Percentiles rank a stretch among this genome's conserved stretches.
These are phyloP conservation scores for Penicillium roqueforti DNA, from an alignment of 495 filamentous ascomycete genomes.

Conservation along the genomic window DNA sequence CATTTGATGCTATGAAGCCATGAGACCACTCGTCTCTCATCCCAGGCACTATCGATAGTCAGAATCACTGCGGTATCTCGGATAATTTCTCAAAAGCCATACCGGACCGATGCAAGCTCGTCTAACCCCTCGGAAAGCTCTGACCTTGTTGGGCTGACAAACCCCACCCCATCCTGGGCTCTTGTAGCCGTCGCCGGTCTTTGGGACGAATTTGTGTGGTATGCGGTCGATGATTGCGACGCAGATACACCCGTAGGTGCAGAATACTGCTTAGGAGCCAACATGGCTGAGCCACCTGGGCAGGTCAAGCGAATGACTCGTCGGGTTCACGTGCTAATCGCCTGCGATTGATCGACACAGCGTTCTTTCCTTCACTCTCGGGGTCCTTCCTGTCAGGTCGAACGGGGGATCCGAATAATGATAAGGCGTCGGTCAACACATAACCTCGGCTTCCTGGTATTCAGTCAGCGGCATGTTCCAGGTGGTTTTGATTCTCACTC, in stretches of 20 bases:
- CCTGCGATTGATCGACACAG: constrained; percentile 1
- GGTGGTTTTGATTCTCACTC: neutral
- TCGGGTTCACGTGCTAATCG: neutral
- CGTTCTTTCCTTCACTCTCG: constrained; percentile 13
- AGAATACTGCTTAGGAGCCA: constrained; percentile 81
- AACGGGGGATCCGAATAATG: constrained; percentile 6
- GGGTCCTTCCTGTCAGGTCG: constrained; percentile 9
- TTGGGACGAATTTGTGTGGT: constrained; percentile 44
- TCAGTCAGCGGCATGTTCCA: constrained; percentile 11
- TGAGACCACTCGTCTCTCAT: constrained; percentile 83
- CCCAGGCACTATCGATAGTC: constrained; percentile 61
- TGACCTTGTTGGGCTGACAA: constrained; percentile 85
- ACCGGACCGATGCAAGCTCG: constrained; percentile 59
- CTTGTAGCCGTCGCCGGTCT: constrained; percentile 53
- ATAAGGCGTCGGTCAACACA: constrained; percentile 18
- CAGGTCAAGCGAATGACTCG: constrained; percentile 2
- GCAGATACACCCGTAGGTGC: constrained; percentile 57
- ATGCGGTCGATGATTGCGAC: constrained; percentile 48
- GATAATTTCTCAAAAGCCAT: constrained; percentile 11
- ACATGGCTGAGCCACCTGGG: constrained; percentile 63
- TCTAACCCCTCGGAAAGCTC: constrained; percentile 81
- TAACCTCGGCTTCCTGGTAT: constrained; percentile 13
- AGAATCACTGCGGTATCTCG: constrained; percentile 9
- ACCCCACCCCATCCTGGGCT: constrained; percentile 57
- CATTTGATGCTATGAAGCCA: constrained; percentile 90